phyloP scores from a whole-genome alignment of 2,329 filamentous ascomycete species.

The Cladosporium halotolerans region DNA sequence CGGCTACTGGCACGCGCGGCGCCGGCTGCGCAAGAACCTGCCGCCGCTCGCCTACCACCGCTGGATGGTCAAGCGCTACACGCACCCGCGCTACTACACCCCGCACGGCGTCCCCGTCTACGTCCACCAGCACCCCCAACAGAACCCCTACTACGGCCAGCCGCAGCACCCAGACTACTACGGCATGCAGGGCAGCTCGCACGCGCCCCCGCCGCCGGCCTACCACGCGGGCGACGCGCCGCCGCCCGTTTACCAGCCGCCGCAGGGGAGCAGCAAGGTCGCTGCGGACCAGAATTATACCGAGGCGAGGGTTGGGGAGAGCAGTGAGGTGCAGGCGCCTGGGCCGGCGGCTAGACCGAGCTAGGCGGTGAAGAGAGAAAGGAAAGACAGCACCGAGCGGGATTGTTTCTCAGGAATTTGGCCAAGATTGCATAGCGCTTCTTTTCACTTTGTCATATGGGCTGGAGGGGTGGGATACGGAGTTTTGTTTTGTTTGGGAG shows the following conservation, averaged over 20 bases:
- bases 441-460: neutral
- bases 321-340: conserved; percentile 14
- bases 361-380: neutral
- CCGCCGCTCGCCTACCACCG: conserved; percentile 64
- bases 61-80: conserved; percentile 28
- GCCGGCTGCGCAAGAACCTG: conserved; percentile 59
- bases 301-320: conserved; percentile 15
- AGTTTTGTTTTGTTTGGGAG: neutral
- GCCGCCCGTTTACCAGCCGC: conserved; percentile 31
- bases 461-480: neutral
- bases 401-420: neutral
- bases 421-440: neutral
- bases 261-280: conserved; percentile 29
- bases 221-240: conserved; percentile 28
- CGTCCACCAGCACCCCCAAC: conserved; percentile 14
- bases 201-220: conserved; percentile 28
- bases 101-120: conserved; percentile 16
- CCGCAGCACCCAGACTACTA: conserved; percentile 14
- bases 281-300: conserved; percentile 28
- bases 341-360: conserved; percentile 8
- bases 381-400: neutral
- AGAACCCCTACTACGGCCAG: conserved; percentile 16
- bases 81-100: conserved; percentile 13
- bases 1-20: conserved; percentile 65
- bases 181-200: conserved; percentile 20